Percentiles rank a stretch among this genome's conserved stretches.
Conservation (phyloP, 441 rosid genomes). For the Erysimum cheiri region DNA sequence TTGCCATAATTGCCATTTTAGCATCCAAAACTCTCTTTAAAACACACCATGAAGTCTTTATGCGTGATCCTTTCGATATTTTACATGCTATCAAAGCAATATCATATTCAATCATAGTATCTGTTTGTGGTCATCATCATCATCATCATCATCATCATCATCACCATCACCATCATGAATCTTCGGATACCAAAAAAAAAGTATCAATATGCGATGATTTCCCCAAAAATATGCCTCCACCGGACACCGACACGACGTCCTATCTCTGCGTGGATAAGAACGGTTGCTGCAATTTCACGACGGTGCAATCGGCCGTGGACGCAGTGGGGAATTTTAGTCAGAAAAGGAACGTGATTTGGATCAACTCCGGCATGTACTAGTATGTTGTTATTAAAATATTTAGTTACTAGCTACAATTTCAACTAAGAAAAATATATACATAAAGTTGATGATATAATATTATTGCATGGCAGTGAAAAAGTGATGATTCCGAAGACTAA, state of each 20-base stretch:
- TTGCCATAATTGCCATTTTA: constrained; percentile 53
- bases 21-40: constrained; percentile 44
- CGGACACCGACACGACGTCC: constrained; percentile 65
- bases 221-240: constrained; percentile 67
- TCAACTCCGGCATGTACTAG: constrained; percentile 86
- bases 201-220: constrained; percentile 72
- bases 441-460: not conserved
- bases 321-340: constrained; percentile 58
- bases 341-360: constrained; percentile 73
- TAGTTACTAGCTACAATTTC: not conserved
- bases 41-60: constrained; percentile 27
- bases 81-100: constrained; percentile 22
- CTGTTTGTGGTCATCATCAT: not conserved
- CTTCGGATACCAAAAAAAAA: constrained; percentile 33
- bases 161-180: constrained; percentile 43
- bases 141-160: constrained; percentile 23
- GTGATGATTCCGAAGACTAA: constrained; percentile 62
- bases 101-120: constrained; percentile 27
- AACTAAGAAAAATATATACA: not conserved
- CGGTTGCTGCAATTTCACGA: constrained; percentile 87
- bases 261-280: constrained; percentile 74
- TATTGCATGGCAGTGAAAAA: constrained; percentile 60
- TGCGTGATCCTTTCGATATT: constrained; percentile 29
- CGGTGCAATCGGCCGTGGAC: constrained; percentile 83
- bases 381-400: constrained; percentile 43